Evolutionary conservation across 192 early-diverging fungal species (phyloP), one percentile per base, ranked within the genome.

Genomic region (Haplosporangium gracile): DNA sequence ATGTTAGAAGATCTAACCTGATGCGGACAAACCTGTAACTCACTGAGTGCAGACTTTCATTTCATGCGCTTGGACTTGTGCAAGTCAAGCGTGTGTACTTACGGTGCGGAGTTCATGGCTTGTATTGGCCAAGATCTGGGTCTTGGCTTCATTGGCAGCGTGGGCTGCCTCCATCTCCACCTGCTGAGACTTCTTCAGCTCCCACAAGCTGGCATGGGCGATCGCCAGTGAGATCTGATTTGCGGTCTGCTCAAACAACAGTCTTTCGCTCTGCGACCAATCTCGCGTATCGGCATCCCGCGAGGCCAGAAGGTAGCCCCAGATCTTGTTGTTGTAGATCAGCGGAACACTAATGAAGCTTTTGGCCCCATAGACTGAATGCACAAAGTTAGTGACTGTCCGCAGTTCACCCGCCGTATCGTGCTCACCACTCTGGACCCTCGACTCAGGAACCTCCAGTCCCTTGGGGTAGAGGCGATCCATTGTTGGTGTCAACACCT

Each of bases 161-260:
- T 87, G 82, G 2, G 85, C 89, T 29, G 89, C 82, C 26, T 89
- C 85, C 74, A 89, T 89, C 72, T 89, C 82, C n/a, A 83, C 85
- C 51, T 89, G 85, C 36, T 81, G 79, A 55, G 77, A 81, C 70
- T 84, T 76, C 40, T 89, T 89, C 68, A 87, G 55, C 70, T 89
- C 82, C 77, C 78, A 87, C 1, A 88, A 47, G 51, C 72, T 87
- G 0, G 89, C 79, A 77, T 89, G 85, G 0, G 85, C 86, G 71
- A 89, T 89, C 24, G 89, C 89, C 68, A 89, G 55, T 29, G 85
- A 87, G 45, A 89, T 89, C 42, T 87, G 84, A 70, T 89, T 89
- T 10, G 81, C 81, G 16, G 85, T 83, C 65, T 89, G 89, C 51
- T 89, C 85, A 78, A 89, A 82, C 42, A 89, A 53, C 65, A 83